A percentile compares a stretch with the other conserved stretches of the same genome.
Evolutionary conservation across 2,329 filamentous ascomycete genomes (phyloP).

Genomic region (Volutella citrinella): DNA sequence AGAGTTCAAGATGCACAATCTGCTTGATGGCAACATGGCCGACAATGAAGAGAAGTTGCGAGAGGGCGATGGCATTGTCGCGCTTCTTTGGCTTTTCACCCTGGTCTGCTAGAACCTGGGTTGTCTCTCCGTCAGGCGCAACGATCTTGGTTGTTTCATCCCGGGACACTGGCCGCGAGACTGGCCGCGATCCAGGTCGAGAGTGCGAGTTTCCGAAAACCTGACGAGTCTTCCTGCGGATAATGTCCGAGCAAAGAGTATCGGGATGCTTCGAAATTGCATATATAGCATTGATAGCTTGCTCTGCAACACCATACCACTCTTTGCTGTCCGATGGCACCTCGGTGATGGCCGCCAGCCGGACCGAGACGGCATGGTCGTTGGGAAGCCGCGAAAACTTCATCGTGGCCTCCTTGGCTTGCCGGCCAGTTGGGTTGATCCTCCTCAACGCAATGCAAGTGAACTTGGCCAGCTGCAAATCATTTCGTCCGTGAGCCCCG

Average conservation of each 20-base stretch:
- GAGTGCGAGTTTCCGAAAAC: slow-evolving; percentile 61
- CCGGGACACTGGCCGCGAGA: slow-evolving; percentile 29
- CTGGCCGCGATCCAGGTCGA: slow-evolving; percentile 41
- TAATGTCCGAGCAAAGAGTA: slow-evolving; percentile 84
- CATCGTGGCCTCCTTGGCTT: slow-evolving; percentile 67
- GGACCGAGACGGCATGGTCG: slow-evolving; percentile 81
- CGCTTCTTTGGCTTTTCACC: slow-evolving; percentile 52
- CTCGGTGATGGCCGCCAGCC: slow-evolving; percentile 80
- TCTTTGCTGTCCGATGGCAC: slow-evolving; percentile 87
- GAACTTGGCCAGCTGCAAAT: slow-evolving; percentile 88
- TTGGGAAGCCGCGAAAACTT: slow-evolving; percentile 80
- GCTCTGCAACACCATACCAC: slow-evolving; percentile 94
- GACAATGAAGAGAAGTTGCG: slow-evolving; percentile 90
- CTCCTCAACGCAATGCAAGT: slow-evolving; percentile 90
- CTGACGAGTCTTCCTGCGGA: slow-evolving; percentile 78
- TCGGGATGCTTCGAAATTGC: slow-evolving; percentile 92
- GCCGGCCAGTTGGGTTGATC: slow-evolving; percentile 82
- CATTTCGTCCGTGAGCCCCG: slow-evolving; percentile 72
- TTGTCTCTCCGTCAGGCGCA: slow-evolving; percentile 27
- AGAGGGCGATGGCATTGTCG: slow-evolving; percentile 72
- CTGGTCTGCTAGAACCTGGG: too few relatives aligned
- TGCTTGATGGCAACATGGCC: slow-evolving; percentile 98
- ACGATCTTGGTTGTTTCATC: slow-evolving; percentile 32
- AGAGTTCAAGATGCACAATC: slow-evolving; percentile 96
- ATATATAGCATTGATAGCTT: slow-evolving; percentile 94